Percentiles rank a stretch among this genome's conserved stretches.
Conservation (phyloP, 768 basidiomycete species). For the Tricholoma matsutake region DNA sequence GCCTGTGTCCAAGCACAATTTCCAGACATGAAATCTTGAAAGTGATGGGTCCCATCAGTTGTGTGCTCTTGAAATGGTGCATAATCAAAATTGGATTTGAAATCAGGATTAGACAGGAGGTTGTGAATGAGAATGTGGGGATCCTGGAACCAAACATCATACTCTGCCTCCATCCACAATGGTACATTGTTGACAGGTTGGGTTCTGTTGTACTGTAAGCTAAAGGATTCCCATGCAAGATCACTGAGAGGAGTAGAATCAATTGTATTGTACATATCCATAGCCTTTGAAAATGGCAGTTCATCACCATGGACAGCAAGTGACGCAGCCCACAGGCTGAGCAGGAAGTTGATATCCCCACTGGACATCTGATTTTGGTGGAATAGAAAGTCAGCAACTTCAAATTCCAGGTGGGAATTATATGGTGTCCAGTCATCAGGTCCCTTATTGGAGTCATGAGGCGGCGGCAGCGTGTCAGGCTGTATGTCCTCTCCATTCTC, state of each 20-base stretch:
- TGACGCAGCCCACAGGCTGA: slow-evolving; percentile 17
- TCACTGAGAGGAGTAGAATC: neutral
- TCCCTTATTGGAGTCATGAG: too few species aligned
- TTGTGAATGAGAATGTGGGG: too few species aligned
- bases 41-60: neutral
- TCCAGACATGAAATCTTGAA: neutral
- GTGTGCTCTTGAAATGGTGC: too few species aligned
- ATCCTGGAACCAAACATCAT: too few species aligned
- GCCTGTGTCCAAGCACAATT: neutral
- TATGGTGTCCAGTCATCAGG: neutral
- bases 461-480: too few species aligned
- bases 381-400: neutral
- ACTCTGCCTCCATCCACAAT: neutral
- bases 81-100: neutral
- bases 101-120: neutral
- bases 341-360: too few species aligned
- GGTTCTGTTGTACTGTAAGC: neutral
- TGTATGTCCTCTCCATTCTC: too few species aligned
- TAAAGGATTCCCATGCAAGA: slow-evolving; percentile 5
- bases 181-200: neutral
- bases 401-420: neutral
- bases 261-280: slow-evolving; percentile 1
- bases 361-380: neutral
- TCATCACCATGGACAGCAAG: neutral
- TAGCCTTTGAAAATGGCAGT: neutral